Percentiles rank a stretch among this genome's conserved stretches.
These are phyloP conservation scores for Suillus paluster DNA, from an alignment of 768 basidiomycete species.

Conservation along the genomic window DNA sequence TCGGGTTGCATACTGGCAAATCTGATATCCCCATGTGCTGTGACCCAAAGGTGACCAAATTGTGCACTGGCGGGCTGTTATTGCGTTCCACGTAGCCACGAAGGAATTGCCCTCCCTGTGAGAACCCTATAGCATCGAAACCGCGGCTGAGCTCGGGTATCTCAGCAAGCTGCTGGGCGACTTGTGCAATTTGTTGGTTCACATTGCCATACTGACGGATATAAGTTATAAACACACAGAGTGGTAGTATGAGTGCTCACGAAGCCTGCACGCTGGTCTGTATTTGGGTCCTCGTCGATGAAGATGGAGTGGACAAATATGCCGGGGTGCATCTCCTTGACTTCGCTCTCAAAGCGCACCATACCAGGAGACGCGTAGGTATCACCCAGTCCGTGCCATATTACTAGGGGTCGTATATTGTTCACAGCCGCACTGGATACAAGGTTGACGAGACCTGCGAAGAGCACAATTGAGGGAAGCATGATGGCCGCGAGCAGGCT, in stretches of 20 bases:
- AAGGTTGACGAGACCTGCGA: slow-evolving; percentile 19
- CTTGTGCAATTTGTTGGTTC: slow-evolving; percentile 67
- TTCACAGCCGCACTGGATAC: slow-evolving; percentile 18
- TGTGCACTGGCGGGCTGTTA: slow-evolving; percentile 74
- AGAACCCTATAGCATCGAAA: slow-evolving; percentile 89
- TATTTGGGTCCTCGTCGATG: slow-evolving; percentile 61
- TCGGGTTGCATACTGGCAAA: slow-evolving; percentile 64
- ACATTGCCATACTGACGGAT: slow-evolving; percentile 73
- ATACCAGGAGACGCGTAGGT: slow-evolving; percentile 76
- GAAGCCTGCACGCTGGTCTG: slow-evolving; percentile 71
- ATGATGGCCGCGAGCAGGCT: slow-evolving; percentile 12
- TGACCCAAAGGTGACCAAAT: slow-evolving; percentile 86
- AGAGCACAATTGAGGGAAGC: slow-evolving; percentile 16
- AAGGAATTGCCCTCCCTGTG: slow-evolving; percentile 89
- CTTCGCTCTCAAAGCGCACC: slow-evolving; percentile 59
- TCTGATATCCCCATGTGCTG: slow-evolving; percentile 89
- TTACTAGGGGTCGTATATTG: slow-evolving; percentile 58
- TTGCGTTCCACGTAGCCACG: slow-evolving; percentile 82
- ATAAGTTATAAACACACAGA: slow-evolving; percentile 8
- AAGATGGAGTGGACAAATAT: slow-evolving; percentile 80
- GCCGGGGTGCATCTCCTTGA: slow-evolving; percentile 69
- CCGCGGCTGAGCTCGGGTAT: slow-evolving; percentile 69
- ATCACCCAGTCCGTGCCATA: slow-evolving; percentile 89
- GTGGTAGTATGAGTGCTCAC: slow-evolving; percentile 50
- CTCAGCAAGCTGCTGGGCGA: slow-evolving; percentile 63